Evolutionary conservation across 345 rosid species (phyloP).

Genomic region (Dipteronia dyeriana): DNA sequence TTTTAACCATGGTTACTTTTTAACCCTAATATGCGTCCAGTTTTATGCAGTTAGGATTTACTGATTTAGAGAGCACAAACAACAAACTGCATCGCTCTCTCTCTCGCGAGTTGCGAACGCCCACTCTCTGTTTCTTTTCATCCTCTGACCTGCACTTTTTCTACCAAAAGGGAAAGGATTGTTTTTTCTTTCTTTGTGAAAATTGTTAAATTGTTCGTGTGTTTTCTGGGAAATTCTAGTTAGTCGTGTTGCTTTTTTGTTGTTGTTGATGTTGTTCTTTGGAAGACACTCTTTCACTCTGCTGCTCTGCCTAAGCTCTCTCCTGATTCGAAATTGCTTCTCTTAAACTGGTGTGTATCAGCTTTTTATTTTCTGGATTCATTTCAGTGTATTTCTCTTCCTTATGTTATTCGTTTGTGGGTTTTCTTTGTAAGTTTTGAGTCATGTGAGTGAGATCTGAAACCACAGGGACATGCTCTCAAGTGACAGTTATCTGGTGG

Average conservation of each 20-base stretch:
- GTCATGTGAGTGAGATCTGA: constrained; percentile 52
- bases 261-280: not conserved
- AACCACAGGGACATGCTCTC: constrained; percentile 21
- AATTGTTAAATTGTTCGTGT: constrained; percentile 19
- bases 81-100: constrained; percentile 4
- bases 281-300: constrained; percentile 21
- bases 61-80: not conserved
- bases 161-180: not conserved
- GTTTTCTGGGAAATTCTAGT: constrained; percentile 20
- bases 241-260: constrained; percentile 17
- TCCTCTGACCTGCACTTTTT: constrained; percentile 1
- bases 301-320: constrained; percentile 16
- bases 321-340: constrained; percentile 28
- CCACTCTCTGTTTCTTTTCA: not conserved
- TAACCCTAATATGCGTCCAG: constrained; percentile 26
- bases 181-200: constrained; percentile 3
- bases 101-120: not conserved
- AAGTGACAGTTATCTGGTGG: constrained; percentile 18
- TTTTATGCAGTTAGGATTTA: constrained; percentile 34
- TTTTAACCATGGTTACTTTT: constrained; percentile 41
- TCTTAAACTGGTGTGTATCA: constrained; percentile 37
- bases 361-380: constrained; percentile 22
- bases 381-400: not conserved
- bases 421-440: constrained; percentile 24
- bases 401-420: constrained; percentile 15